Evolutionary conservation across 768 basidiomycete genomes (phyloP), one percentile per base, ranked within the genome.

Genomic region (Trichaptum fuscoviolaceum): DNA sequence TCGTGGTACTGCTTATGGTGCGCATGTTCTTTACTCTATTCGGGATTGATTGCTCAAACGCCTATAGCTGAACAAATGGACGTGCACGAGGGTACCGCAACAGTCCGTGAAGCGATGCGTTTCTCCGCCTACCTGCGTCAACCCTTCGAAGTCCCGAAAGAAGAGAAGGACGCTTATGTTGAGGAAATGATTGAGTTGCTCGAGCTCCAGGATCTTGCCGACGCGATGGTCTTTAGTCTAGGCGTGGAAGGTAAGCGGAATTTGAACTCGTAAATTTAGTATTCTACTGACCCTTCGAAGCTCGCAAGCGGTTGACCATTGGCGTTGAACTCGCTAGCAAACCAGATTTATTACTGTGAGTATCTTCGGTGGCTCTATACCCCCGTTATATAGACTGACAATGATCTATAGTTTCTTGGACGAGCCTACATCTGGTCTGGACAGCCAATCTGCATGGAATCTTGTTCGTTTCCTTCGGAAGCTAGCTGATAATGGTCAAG

Each of bases 321-420:
- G 95, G 92, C 66, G 94, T 96, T 65, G 94, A 96, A 74, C 82
- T 96, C 8, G 93, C 93, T 20, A 90, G 91, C 75, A 94, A 95
- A 73, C 92, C 92, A 0, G 86, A 90, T 70, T 80, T 92, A 8
- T 79, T 93, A 1, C 82, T 93, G 23, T 89, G 91, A 81, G 76
- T 90, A 67, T 89, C 87, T 69, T 12, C 15, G 3, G 15, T 71
- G 36, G 68, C 68, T 25, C 67, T 67, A 84, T 70, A 76, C 80
- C 70, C 64, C 24, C 7, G 81, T 81, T 1, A 79, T 79, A 10
- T 42, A 52, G 24, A 72, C 73, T 1, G 68, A 68, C 42, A 0
- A 71, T 76, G 17, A 70, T 73, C 6, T 63, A 73, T 63, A 26
- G 30, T 57, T 68, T 71, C 62, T 65, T 73, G 42, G 79, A 82